Conservation (phyloP, 1,284 basidiomycete genomes). For the Ustilago sp. region DNA sequence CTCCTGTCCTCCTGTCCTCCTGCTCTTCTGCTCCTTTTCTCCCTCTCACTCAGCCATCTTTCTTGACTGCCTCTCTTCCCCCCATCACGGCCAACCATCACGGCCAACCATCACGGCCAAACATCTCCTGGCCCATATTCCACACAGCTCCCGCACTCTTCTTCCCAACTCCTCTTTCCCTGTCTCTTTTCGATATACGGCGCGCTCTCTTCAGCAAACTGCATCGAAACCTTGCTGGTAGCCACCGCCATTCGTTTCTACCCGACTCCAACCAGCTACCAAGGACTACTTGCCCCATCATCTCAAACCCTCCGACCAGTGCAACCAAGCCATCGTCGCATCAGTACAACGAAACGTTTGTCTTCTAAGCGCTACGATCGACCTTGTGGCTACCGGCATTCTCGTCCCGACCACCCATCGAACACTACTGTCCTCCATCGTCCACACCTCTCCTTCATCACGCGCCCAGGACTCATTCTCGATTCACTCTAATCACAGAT, state of each 20-base stretch:
- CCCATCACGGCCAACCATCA: not conserved
- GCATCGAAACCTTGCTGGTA: not conserved
- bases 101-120: not conserved
- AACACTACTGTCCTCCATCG: not conserved
- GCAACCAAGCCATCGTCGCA: too few relatives aligned
- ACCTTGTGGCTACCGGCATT: not conserved
- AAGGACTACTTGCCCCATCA: too few relatives aligned
- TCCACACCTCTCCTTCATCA: not conserved
- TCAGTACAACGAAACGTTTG: too few relatives aligned
- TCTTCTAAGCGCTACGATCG: not conserved
- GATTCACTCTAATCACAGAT: not conserved
- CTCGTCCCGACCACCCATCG: not conserved
- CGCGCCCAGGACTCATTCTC: not conserved
- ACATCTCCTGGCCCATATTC: not conserved
- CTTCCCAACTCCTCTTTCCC: not conserved
- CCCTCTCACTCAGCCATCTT: not conserved
- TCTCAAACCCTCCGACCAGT: too few relatives aligned
- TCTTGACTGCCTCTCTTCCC: not conserved
- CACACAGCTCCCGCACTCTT: too few relatives aligned
- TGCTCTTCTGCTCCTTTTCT: not conserved
- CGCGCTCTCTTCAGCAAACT: not conserved
- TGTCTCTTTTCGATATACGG: not conserved
- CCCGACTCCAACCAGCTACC: not conserved
- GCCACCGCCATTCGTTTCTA: not conserved
- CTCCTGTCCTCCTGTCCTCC: too few relatives aligned